Evolutionary conservation across 2,329 filamentous ascomycete genomes (phyloP).

Genomic region (Calycina herbarum): DNA sequence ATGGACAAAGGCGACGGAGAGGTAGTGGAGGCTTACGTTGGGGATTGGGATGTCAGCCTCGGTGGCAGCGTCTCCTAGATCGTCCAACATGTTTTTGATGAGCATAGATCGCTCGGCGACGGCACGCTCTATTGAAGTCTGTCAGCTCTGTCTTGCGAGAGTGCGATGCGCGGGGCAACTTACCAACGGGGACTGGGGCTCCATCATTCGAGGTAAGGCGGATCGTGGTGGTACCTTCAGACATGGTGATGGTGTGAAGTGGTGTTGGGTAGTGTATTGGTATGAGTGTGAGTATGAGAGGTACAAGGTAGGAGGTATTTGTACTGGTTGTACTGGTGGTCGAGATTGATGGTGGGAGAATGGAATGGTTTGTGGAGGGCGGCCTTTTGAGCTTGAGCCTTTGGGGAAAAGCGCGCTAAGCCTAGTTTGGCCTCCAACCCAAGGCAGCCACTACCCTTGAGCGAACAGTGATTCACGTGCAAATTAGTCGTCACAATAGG

Average conservation of each 20-base stretch:
- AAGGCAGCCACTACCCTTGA: neutral
- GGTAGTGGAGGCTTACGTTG: constrained; percentile 56
- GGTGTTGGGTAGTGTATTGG: neutral
- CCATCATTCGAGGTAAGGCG: constrained; percentile 52
- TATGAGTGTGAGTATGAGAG: neutral
- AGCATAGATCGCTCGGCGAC: constrained; percentile 90
- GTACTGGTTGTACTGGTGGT: constrained; percentile 1
- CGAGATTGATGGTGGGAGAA: neutral
- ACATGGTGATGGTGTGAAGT: constrained; percentile 32
- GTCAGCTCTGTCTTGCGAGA: constrained; percentile 18
- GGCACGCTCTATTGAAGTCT: constrained; percentile 61
- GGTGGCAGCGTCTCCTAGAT: constrained; percentile 67
- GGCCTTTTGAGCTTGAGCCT: neutral
- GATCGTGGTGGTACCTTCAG: constrained; percentile 39
- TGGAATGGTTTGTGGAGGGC: neutral
- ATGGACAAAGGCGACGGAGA: constrained; percentile 4
- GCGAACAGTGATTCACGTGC: neutral
- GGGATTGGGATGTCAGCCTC: constrained; percentile 71
- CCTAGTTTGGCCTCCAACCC: neutral
- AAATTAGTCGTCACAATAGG: too few relatives aligned
- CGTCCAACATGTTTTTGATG: constrained; percentile 98
- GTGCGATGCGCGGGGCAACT: constrained; percentile 28
- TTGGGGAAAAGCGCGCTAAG: neutral
- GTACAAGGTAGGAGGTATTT: constrained; percentile 5
- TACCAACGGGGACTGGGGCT: constrained; percentile 51